Evolutionary conservation across 2,329 filamentous ascomycete genomes (phyloP).

Genomic region (Fonsecaea monophora): DNA sequence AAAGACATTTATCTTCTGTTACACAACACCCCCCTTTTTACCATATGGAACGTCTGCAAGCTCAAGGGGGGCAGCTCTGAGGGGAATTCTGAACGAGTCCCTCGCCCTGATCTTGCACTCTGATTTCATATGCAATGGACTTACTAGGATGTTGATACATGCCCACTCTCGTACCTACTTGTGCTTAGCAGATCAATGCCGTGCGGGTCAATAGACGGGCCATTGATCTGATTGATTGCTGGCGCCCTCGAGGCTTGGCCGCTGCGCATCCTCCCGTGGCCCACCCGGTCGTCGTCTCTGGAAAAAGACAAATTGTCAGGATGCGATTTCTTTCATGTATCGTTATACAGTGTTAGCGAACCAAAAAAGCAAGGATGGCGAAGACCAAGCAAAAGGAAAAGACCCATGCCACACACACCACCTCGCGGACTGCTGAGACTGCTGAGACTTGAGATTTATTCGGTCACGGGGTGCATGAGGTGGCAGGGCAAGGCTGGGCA

Average conservation of each 20-base stretch:
- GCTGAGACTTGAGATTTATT: not conserved
- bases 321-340: conserved; percentile 5
- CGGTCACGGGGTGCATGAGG: not conserved
- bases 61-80: not conserved
- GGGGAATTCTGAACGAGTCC: not conserved
- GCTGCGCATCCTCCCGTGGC: not conserved
- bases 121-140: conserved; percentile 12
- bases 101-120: conserved; percentile 3
- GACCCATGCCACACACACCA: not conserved
- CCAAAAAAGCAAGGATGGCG: not conserved
- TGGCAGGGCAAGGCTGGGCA: not conserved
- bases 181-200: not conserved
- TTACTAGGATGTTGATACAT: not conserved
- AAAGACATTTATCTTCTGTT: not conserved
- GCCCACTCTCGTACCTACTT: not conserved
- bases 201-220: not conserved
- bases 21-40: not conserved
- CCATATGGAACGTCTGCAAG: not conserved
- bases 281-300: not conserved
- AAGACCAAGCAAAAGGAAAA: not conserved
- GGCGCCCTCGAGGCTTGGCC: not conserved
- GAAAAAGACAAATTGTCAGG: not conserved
- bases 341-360: not conserved
- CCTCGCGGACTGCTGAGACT: too few species aligned
- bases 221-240: not conserved